Conservation (phyloP, 2,329 filamentous ascomycete species). For the Xenosphaeropsis pyriputrescens region DNA sequence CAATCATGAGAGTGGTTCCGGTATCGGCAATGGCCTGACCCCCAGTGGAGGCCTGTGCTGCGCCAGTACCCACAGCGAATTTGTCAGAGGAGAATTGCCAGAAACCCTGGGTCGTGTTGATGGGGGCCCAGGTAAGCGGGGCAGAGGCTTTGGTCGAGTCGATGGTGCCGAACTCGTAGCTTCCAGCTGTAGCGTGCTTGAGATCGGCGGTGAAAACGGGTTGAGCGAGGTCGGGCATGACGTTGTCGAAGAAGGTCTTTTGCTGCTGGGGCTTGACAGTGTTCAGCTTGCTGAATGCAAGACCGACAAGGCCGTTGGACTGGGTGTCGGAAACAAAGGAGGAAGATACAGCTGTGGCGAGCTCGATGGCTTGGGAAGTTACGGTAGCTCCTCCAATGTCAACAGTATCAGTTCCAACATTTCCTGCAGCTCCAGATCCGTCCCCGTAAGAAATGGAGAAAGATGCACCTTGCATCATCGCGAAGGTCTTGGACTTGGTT, state of each 20-base stretch:
- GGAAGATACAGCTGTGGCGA: slow-evolving; percentile 17
- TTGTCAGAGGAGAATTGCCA: slow-evolving; percentile 32
- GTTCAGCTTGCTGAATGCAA: slow-evolving; percentile 27
- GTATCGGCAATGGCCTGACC: slow-evolving; percentile 26
- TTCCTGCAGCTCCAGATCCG: slow-evolving; percentile 21
- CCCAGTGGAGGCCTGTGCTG: slow-evolving; percentile 41
- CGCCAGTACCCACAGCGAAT: slow-evolving; percentile 23
- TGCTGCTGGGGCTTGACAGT: slow-evolving; percentile 17
- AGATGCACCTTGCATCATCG: slow-evolving; percentile 13
- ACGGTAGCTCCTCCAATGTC: slow-evolving; percentile 19
- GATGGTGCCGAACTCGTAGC: slow-evolving; percentile 37
- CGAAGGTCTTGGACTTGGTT: slow-evolving; percentile 14
- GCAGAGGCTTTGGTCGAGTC: slow-evolving; percentile 33
- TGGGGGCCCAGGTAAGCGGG: slow-evolving; percentile 29
- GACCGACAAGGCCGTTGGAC: slow-evolving; percentile 46
- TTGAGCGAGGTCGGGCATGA: slow-evolving; percentile 23
- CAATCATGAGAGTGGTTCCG: slow-evolving; percentile 26
- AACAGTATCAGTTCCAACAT: slow-evolving; percentile 20
- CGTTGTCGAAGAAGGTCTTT: slow-evolving; percentile 21
- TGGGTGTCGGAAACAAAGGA: slow-evolving; percentile 20
- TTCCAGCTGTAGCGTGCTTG: slow-evolving; percentile 25
- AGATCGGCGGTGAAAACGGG: slow-evolving; percentile 38
- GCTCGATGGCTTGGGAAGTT: slow-evolving; percentile 17
- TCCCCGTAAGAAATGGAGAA: slow-evolving; percentile 22
- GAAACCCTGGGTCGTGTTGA: slow-evolving; percentile 29